phyloP scores from a whole-genome alignment of 305 asterid species.

The Solanum hybrid region DNA sequence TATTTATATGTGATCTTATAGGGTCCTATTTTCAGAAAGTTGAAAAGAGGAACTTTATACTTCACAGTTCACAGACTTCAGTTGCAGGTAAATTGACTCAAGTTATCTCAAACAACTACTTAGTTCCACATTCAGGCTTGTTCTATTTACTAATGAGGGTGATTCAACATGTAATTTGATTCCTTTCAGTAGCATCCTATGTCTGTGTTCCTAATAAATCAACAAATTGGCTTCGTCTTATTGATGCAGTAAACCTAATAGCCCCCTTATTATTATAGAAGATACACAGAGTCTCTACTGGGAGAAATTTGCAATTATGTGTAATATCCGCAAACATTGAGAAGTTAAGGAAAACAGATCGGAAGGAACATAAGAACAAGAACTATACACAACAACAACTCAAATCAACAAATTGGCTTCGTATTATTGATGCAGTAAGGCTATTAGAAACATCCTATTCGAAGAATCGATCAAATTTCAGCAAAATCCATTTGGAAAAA shows the following conservation, averaged over 20 bases:
- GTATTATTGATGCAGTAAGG: neutral
- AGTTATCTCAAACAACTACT: neutral
- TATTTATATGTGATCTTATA: slow-evolving; percentile 76
- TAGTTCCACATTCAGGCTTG: neutral
- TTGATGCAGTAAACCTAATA: neutral
- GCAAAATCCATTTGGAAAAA: neutral
- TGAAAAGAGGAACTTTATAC: slow-evolving; percentile 26
- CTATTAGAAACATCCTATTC: neutral
- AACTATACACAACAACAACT: neutral
- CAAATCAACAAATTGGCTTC: neutral
- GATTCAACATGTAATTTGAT: neutral
- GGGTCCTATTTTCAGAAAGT: slow-evolving; percentile 14
- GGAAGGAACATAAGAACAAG: neutral
- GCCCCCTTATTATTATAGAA: neutral
- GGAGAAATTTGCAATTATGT: neutral
- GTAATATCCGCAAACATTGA: neutral
- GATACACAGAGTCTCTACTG: neutral
- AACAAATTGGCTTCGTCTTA: neutral
- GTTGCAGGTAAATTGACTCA: slow-evolving; percentile 56
- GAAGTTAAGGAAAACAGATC: neutral
- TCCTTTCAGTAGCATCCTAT: neutral
- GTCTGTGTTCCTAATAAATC: neutral
- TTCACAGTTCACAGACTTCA: slow-evolving; percentile 85
- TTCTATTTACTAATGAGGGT: neutral
- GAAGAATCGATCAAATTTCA: neutral